phyloP scores from a whole-genome alignment of 495 filamentous ascomycete genomes.

The Tetracladium setigerum region DNA sequence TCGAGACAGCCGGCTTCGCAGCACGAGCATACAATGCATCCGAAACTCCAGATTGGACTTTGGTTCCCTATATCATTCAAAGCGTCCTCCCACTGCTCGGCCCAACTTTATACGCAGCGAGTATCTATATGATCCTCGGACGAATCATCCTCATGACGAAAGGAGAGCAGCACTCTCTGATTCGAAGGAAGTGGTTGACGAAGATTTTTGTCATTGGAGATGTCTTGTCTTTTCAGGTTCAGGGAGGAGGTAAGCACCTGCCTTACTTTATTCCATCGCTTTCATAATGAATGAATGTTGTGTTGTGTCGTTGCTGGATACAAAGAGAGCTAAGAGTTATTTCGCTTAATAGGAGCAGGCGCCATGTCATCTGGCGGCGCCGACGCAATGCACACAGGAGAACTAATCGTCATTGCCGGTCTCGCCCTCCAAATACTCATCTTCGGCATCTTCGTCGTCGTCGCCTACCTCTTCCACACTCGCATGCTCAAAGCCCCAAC shows the following conservation, averaged over 20 bases:
- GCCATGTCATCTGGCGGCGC: conserved; percentile 4
- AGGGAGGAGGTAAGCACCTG: conserved; percentile 20
- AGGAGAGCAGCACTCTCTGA: conserved; percentile 32
- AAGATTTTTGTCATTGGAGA: conserved; percentile 39
- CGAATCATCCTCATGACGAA: conserved; percentile 35
- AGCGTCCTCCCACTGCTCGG: conserved; percentile 38
- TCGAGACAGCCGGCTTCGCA: conserved; percentile 39
- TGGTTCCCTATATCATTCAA: conserved; percentile 39
- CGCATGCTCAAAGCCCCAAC: conserved; percentile 12
- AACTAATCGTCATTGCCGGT: conserved; percentile 32
- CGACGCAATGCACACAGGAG: conserved; percentile 22
- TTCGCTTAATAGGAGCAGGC: too few relatives aligned
- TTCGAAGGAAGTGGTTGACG: conserved; percentile 32
- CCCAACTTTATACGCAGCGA: conserved; percentile 43
- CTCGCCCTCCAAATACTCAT: conserved; percentile 37
- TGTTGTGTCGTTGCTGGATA: too few relatives aligned
- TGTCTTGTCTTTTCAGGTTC: conserved; percentile 32
- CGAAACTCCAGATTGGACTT: conserved; percentile 25
- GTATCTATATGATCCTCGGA: conserved; percentile 47
- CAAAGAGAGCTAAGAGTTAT: too few relatives aligned
- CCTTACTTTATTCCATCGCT: too few relatives aligned
- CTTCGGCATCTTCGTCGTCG: conserved; percentile 39
- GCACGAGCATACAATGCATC: conserved; percentile 28
- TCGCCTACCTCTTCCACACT: conserved; percentile 27
- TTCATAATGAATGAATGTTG: too few relatives aligned